Evolutionary conservation across 2,329 filamentous ascomycete species (phyloP).

Genomic region (Juglanconis sp.): DNA sequence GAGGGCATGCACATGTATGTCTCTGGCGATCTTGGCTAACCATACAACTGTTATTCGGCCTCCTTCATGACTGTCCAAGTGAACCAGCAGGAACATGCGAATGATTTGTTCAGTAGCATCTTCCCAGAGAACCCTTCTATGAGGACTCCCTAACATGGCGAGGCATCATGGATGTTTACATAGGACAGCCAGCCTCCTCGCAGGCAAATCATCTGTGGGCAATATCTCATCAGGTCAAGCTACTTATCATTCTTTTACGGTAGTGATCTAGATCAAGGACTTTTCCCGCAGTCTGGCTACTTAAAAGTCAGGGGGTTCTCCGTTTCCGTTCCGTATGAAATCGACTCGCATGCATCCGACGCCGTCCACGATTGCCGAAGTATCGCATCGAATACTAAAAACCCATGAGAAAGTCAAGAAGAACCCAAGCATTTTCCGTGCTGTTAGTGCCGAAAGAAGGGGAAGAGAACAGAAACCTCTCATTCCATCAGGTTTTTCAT

Average conservation of each 20-base stretch:
- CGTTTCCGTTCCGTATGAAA: constrained; percentile 13
- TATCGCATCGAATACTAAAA: constrained; percentile 19
- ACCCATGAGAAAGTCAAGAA: constrained; percentile 17
- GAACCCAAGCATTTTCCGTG: constrained; percentile 15
- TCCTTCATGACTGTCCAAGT: too few species aligned
- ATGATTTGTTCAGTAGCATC: too few species aligned
- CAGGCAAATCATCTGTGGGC: too few species aligned
- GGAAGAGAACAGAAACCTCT: constrained; percentile 18
- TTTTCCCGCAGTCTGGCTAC: constrained; percentile 2
- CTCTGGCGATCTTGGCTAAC: too few species aligned
- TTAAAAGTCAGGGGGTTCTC: background rate
- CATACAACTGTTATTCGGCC: too few species aligned
- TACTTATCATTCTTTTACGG: constrained; percentile 6
- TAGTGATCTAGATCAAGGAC: constrained; percentile 12
- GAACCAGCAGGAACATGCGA: too few species aligned
- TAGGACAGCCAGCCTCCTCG: too few species aligned
- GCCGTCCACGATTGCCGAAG: constrained; percentile 12
- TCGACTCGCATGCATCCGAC: constrained; percentile 13
- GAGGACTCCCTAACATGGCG: too few species aligned
- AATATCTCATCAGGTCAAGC: background rate
- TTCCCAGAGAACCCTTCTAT: too few species aligned
- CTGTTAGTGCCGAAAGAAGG: constrained; percentile 19
- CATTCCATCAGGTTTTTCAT: background rate
- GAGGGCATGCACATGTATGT: too few species aligned
- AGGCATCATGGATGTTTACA: too few species aligned